Base-by-base conservation (phyloP, 768 basidiomycete species). In the Candolleomyces efflorescens region DNA sequence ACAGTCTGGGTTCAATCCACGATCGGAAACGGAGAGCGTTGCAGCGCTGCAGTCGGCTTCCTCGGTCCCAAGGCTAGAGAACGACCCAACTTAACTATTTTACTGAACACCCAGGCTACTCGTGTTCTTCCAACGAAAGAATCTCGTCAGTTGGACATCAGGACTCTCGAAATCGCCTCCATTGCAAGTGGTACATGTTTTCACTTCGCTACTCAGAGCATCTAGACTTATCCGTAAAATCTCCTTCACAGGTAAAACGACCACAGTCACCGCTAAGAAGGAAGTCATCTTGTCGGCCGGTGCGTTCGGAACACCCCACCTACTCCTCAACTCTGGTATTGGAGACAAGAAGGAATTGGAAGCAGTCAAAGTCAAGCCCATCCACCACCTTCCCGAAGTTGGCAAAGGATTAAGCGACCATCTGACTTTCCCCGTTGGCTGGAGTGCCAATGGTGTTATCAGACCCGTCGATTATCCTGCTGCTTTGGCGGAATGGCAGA, bases 281-380 rank as follows among this genome's bases (percentile, higher is more conserved):
- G 83, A 85, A 61, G 71, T 85, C 48, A 73, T 85, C 4, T 58
- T 85, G 6, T 62, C 62, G 2, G 71, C 71, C 20, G 74, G 74
- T 3, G 57, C 68, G 0, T 59, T 73, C 45, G 69, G 66, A 10
- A 73, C 71, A n/a, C 72, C 73, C 2, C 65, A 66, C 11, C 60
- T 73, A 27, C 64, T 73, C 3, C 49, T 69, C 47, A 62, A 65
- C 37, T 71, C 69, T 18, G 72, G 72, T 24, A 73, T 75, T 48
- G 73, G 73, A 39, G 58, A 63, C 50, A 24, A 44, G 12, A 23
- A 51, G 43, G 62, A 63, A 10, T 56, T 72, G 13, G 26, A 20
- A 1, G 55, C 53, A 1, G 43, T 69, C 23, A 62, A 62, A 10
- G 65, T 72, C 20, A 51, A 50, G 11, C 36, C 65, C 11, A 38